These are phyloP conservation scores for Rosa multiflora DNA, from an alignment of 306 rosid genomes.

Conservation along the genomic window DNA sequence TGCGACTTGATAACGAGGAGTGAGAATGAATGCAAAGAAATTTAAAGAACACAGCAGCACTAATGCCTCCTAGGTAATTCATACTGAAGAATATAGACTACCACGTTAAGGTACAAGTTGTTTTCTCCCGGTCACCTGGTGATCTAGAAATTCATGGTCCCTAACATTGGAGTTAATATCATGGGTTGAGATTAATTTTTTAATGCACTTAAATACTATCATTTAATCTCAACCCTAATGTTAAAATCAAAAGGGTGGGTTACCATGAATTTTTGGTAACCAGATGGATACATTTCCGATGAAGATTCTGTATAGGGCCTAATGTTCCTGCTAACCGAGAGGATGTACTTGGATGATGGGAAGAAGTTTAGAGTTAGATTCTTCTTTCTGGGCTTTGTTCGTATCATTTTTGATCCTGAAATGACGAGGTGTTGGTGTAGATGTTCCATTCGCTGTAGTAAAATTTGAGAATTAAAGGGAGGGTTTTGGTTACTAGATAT, in stretches of 20 bases:
- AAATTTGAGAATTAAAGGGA: not conserved
- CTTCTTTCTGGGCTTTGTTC: not conserved
- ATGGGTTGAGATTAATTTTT: not conserved
- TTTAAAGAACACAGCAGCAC: not conserved
- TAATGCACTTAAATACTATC: not conserved
- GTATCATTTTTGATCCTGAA: not conserved
- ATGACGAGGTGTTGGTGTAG: not conserved
- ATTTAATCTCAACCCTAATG: not conserved
- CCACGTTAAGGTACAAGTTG: not conserved
- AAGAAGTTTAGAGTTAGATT: not conserved
- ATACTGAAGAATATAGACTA: not conserved
- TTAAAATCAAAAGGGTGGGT: not conserved
- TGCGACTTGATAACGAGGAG: not conserved
- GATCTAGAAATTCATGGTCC: not conserved
- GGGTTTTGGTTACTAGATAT: not conserved
- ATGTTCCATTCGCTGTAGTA: not conserved
- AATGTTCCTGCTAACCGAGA: not conserved
- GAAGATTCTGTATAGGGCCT: not conserved
- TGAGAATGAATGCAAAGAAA: not conserved
- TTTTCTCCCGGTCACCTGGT: not conserved
- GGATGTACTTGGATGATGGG: not conserved
- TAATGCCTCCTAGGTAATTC: not conserved
- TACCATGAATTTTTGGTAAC: not conserved
- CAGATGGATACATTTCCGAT: not conserved
- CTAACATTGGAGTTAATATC: not conserved